These are phyloP conservation scores for Isochrysis galbana DNA, from an alignment of 78 protist species.

Conservation along the genomic window DNA sequence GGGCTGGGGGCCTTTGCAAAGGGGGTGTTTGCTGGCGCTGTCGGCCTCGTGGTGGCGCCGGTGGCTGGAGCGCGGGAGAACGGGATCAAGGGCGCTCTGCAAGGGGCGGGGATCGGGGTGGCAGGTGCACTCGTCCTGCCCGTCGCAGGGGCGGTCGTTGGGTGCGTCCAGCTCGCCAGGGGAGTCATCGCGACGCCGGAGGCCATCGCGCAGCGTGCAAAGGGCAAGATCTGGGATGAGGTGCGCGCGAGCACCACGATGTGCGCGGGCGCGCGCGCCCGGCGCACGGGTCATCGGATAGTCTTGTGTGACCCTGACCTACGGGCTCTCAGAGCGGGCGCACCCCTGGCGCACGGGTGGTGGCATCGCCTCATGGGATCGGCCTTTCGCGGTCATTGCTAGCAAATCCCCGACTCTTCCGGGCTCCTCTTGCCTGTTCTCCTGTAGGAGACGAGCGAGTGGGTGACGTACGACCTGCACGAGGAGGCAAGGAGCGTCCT, in stretches of 20 bases:
- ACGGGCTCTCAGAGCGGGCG: too few relatives aligned
- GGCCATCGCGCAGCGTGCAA: background rate
- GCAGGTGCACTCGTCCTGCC: background rate
- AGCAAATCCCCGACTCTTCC: too few relatives aligned
- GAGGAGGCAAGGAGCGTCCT: constrained; percentile 6
- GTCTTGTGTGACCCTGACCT: too few relatives aligned
- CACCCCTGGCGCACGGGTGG: too few relatives aligned
- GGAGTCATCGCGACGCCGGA: background rate
- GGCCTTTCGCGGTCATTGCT: too few relatives aligned
- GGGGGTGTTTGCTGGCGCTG: background rate
- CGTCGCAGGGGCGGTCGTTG: constrained; percentile 12
- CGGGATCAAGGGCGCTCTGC: background rate
- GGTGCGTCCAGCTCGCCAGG: background rate
- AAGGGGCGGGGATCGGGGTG: background rate
- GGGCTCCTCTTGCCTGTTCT: too few relatives aligned
- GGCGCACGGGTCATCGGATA: too few relatives aligned
- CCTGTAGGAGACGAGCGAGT: background rate
- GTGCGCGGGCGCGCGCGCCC: too few relatives aligned
- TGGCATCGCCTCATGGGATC: too few relatives aligned
- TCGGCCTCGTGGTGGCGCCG: constrained; percentile 17
- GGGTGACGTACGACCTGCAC: background rate
- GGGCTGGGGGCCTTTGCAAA: background rate
- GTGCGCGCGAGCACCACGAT: too few relatives aligned
- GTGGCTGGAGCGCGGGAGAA: background rate
- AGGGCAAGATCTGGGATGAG: constrained; percentile 19